phyloP scores from a whole-genome alignment of 495 filamentous ascomycete species.

The Hyaloscypha bicolor region DNA sequence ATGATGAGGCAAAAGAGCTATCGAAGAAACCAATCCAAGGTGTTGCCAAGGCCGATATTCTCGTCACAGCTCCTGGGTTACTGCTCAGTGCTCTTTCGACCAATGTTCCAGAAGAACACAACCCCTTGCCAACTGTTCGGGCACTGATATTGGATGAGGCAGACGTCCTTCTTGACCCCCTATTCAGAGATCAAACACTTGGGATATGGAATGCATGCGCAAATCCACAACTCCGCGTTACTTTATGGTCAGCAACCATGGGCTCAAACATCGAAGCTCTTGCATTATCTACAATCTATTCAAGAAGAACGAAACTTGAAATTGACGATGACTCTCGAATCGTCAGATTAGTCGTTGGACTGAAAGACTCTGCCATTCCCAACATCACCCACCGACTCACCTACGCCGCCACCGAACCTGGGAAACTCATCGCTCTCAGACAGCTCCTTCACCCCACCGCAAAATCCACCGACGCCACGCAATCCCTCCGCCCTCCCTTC shows the following conservation, averaged over 20 bases:
- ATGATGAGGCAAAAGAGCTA: constrained; percentile 42
- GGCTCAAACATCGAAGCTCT: constrained; percentile 87
- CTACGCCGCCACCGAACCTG: constrained; percentile 89
- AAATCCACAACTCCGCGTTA: constrained; percentile 65
- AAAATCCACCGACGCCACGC: constrained; percentile 51
- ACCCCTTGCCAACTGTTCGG: constrained; percentile 62
- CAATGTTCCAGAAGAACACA: constrained; percentile 43
- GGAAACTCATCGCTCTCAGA: constrained; percentile 89
- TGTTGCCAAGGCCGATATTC: constrained; percentile 72
- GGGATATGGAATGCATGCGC: constrained; percentile 80
- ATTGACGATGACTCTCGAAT: constrained; percentile 52
- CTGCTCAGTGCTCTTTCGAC: constrained; percentile 73
- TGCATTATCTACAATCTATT: constrained; percentile 61
- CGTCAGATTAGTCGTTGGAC: constrained; percentile 84
- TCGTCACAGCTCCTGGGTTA: constrained; percentile 84
- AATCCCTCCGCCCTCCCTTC: constrained; percentile 80
- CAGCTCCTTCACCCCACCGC: constrained; percentile 85
- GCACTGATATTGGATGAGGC: constrained; percentile 89
- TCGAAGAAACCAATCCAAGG: constrained; percentile 40
- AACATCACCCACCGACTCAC: constrained; percentile 86
- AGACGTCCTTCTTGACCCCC: constrained; percentile 87
- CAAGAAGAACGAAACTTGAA: constrained; percentile 40
- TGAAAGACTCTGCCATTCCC: constrained; percentile 93
- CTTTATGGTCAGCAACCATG: constrained; percentile 96
- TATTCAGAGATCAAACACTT: constrained; percentile 89